Evolutionary conservation across 2,329 filamentous ascomycete genomes (phyloP).

Genomic region (Xylaria sp.): DNA sequence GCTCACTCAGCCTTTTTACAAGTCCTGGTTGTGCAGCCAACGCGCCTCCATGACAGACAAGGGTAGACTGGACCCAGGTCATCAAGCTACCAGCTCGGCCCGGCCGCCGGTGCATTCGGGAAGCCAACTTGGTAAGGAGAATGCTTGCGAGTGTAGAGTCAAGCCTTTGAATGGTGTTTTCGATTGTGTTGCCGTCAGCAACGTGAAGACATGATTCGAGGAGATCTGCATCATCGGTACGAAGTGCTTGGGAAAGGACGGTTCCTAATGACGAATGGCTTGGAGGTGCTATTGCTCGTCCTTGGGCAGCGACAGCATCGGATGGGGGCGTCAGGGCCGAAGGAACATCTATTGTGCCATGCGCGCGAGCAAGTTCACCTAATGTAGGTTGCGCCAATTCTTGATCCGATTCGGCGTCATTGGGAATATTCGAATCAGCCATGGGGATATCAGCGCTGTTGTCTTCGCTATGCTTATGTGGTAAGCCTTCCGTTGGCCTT

Average conservation of each 20-base stretch:
- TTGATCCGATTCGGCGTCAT: conserved; percentile 57
- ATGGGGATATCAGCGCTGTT: conserved; percentile 48
- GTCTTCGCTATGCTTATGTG: conserved; percentile 43
- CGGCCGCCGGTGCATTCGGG: conserved; percentile 85
- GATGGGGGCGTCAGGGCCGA: conserved; percentile 63
- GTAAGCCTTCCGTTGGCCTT: conserved; percentile 36
- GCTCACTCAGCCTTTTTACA: conserved; percentile 77
- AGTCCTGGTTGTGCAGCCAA: conserved; percentile 88
- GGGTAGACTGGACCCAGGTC: conserved; percentile 95
- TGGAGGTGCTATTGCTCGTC: conserved; percentile 67
- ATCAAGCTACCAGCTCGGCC: conserved; percentile 91
- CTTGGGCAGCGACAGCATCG: conserved; percentile 56
- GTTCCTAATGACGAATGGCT: conserved; percentile 86
- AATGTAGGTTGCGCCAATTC: conserved; percentile 75
- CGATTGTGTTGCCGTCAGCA: conserved; percentile 79
- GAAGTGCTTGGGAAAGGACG: conserved; percentile 91
- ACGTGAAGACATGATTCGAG: conserved; percentile 93
- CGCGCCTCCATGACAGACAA: conserved; percentile 91
- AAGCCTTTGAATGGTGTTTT: conserved; percentile 88
- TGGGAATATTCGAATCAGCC: conserved; percentile 44
- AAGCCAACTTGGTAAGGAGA: conserved; percentile 85
- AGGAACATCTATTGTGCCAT: conserved; percentile 80
- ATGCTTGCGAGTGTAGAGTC: conserved; percentile 84
- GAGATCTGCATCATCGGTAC: conserved; percentile 88
- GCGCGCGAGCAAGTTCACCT: conserved; percentile 82